These are phyloP conservation scores for Euptelea pleiosperma DNA, from an alignment of 164 flowering plant species.

Conservation along the genomic window DNA sequence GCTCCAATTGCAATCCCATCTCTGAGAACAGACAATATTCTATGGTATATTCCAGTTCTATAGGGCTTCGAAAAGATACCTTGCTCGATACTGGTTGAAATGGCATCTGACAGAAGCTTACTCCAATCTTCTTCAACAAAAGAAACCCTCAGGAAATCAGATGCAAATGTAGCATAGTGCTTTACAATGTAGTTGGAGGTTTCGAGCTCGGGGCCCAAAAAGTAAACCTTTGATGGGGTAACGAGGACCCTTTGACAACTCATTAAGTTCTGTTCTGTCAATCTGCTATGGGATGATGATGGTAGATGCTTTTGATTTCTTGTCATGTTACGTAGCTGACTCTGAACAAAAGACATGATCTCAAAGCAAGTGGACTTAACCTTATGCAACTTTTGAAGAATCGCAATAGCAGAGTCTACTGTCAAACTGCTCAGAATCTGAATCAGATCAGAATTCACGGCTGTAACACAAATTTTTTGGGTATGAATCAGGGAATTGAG, in stretches of 20 bases:
- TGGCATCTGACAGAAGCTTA: constrained; percentile 53
- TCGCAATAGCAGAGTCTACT: constrained; percentile 35
- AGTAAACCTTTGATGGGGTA: constrained; percentile 82
- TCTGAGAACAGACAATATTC: constrained; percentile 63
- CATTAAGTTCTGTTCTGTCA: constrained; percentile 51
- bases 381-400: constrained; percentile 70
- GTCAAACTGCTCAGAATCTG: constrained; percentile 39
- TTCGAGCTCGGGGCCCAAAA: constrained; percentile 90
- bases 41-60: constrained; percentile 57
- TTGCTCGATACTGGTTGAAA: constrained; percentile 44
- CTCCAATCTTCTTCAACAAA: constrained; percentile 99
- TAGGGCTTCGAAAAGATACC: constrained; percentile 60
- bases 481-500: constrained; percentile 81
- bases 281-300: constrained; percentile 27
- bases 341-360: constrained; percentile 46
- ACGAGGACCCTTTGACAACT: constrained; percentile 72
- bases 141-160: constrained; percentile 80
- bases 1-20: constrained; percentile 75
- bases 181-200: constrained; percentile 82
- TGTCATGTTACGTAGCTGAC: constrained; percentile 22
- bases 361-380: constrained; percentile 56
- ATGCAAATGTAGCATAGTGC: constrained; percentile 62
- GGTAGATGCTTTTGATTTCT: constrained; percentile 23
- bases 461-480: constrained; percentile 57
- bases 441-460: constrained; percentile 47